These are phyloP conservation scores for Solanum chacoense DNA, from an alignment of 305 asterid genomes.

Conservation along the genomic window DNA sequence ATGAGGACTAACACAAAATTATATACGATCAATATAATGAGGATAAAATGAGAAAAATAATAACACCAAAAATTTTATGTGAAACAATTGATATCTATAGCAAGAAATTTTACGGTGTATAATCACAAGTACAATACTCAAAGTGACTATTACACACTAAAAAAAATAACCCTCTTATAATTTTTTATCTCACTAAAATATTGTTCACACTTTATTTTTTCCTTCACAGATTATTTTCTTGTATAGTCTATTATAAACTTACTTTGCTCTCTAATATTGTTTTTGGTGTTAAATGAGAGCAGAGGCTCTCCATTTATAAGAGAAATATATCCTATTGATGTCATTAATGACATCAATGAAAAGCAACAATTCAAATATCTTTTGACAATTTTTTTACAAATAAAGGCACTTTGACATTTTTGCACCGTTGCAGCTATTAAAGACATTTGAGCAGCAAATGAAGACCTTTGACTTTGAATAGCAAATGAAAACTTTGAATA, in stretches of 20 bases:
- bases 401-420: background rate
- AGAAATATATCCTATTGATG: background rate
- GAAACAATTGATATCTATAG: background rate
- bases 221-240: background rate
- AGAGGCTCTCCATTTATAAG: background rate
- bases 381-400: background rate
- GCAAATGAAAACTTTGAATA: background rate
- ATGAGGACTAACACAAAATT: background rate
- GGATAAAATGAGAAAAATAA: background rate
- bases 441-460: background rate
- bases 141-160: background rate
- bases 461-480: background rate
- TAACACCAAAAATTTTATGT: background rate
- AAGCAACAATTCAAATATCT: background rate
- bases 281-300: background rate
- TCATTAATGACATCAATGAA: background rate
- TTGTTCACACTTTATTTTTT: too few relatives aligned
- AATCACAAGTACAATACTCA: background rate
- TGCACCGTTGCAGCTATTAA: background rate
- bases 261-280: background rate
- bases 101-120: too few relatives aligned
- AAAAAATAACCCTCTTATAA: background rate
- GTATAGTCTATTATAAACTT: background rate
- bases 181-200: background rate
- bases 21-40: background rate